Evolutionary conservation across 306 rosid genomes (phyloP), one percentile per base, ranked within the genome.

Genomic region (Heteromeles arbutifolia): DNA sequence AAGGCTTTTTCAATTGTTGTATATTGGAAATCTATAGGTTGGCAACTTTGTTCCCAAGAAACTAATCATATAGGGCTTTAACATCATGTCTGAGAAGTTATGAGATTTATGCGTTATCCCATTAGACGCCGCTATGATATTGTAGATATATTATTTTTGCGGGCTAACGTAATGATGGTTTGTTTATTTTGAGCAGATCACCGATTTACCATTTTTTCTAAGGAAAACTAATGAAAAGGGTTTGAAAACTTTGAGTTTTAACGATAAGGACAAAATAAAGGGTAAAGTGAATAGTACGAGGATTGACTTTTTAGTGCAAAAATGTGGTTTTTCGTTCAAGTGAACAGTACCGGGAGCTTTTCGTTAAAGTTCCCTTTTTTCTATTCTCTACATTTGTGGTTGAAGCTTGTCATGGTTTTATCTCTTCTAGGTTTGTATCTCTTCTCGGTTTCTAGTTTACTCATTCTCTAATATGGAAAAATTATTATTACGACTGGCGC

Each of bases 381-480:
- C 87, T 95, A 71, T 95, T 89, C 90, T 92, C 97, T 43, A 95
- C 99, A 78, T 95, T 95, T 84, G 97, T 95, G 88, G 93, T 95
- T 19, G 99, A 95, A 86, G 84, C 91, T 57, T 93, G 97, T 48
- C 99, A 95, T 74, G 99, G 97, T 78, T 95, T 95, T 79, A 29
- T 29, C 31, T 3, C 31, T 1, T 29, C 31, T 29, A 29, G 31
- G 4, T 29, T 29, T 64, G 73, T 14, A 28, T 74, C 62, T 62
- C 34, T 32, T 69, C n/a, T 78, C 66, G 50, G 54, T 58, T 78
- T 61, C 4, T 71, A 43, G 59, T 53, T 59, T 73, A 74, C 45
- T 58, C 52, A 19, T 78, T 59, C 32, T 21, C 74, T 32, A 57
- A 14, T 53, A 65, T 61, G 25, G 31, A 29, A 64, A 24, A n/a